Evolutionary conservation across 1,139 yeast genomes (phyloP).

Genomic region (Yamadazyma buinensis): DNA sequence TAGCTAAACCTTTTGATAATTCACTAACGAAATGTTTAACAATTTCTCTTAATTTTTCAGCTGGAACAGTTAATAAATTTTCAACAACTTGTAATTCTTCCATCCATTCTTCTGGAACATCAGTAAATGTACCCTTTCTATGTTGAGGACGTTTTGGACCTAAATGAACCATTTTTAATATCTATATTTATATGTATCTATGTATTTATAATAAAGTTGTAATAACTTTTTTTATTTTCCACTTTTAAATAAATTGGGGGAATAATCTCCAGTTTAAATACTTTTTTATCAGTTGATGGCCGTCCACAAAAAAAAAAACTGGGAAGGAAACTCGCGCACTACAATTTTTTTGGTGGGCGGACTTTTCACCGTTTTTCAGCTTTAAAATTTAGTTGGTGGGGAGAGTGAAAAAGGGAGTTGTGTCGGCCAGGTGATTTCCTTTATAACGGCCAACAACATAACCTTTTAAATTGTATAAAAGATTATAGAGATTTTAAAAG

Average conservation of each 20-base stretch:
- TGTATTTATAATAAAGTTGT: not conserved
- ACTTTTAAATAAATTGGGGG: no score
- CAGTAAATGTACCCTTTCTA: slow-evolving; percentile 77
- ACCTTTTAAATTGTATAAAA: no score
- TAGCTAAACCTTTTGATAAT: slow-evolving; percentile 74
- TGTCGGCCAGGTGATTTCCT: no score
- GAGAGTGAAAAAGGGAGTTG: no score
- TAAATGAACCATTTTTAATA: slow-evolving; percentile 64
- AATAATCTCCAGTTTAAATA: not conserved
- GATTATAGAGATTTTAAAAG: no score
- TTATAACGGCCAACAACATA: no score
- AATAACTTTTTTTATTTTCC: no score
- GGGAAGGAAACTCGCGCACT: no score
- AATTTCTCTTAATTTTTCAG: slow-evolving; percentile 58
- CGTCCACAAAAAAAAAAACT: not conserved
- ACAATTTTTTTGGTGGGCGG: not conserved
- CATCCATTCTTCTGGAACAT: slow-evolving; percentile 63
- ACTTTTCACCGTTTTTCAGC: not conserved
- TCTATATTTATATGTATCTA: not conserved
- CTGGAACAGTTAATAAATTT: slow-evolving; percentile 58
- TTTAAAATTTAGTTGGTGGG: no score
- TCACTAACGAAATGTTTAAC: slow-evolving; percentile 62
- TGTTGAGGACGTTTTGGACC: slow-evolving; percentile 84
- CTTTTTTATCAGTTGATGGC: slow-evolving; percentile 3
- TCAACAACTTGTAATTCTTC: slow-evolving; percentile 59